A percentile compares a stretch with the other conserved stretches of the same genome.
phyloP scores from a whole-genome alignment of 2,329 filamentous ascomycete genomes.

The Periconia macrospinosa region DNA sequence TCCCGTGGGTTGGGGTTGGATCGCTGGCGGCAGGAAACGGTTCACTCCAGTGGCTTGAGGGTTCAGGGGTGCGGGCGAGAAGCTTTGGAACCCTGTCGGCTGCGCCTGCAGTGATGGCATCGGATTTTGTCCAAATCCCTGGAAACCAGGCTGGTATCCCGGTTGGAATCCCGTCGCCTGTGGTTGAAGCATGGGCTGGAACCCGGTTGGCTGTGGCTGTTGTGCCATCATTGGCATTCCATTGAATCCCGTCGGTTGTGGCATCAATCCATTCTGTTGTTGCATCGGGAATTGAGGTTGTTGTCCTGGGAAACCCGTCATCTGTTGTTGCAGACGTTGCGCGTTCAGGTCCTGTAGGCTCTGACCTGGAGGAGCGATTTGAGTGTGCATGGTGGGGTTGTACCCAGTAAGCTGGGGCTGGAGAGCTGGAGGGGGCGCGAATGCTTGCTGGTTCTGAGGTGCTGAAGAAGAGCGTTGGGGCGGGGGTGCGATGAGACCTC shows the following conservation, averaged over 20 bases:
- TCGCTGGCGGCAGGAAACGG: conserved; percentile 48
- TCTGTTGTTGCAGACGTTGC: conserved; percentile 40
- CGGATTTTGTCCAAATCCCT: conserved; percentile 54
- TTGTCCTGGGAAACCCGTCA: conserved; percentile 45
- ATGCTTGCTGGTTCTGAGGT: conserved; percentile 74
- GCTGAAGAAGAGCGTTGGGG: conserved; percentile 83
- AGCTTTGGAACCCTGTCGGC: conserved; percentile 43
- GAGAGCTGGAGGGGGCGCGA: conserved; percentile 71
- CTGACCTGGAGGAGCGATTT: conserved; percentile 72
- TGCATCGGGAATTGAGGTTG: conserved; percentile 35
- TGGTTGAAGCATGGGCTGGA: conserved; percentile 54
- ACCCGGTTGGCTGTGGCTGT: conserved; percentile 47
- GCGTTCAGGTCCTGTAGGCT: conserved; percentile 69
- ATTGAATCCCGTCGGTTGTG: conserved; percentile 43
- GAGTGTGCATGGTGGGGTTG: conserved; percentile 57
- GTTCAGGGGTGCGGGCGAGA: conserved; percentile 43
- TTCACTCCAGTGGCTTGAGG: conserved; percentile 60
- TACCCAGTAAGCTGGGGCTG: conserved; percentile 84
- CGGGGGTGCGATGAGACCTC: conserved; percentile 73
- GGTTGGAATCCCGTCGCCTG: conserved; percentile 37
- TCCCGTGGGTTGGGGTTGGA: conserved; percentile 59
- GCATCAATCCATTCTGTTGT: conserved; percentile 39
- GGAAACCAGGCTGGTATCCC: conserved; percentile 8
- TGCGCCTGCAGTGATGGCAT: conserved; percentile 48
- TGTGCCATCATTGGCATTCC: conserved; percentile 34